Percentiles rank a stretch among this genome's conserved stretches.
Conservation (phyloP, 2,329 filamentous ascomycete genomes). For the Stachybotrys elegans region DNA sequence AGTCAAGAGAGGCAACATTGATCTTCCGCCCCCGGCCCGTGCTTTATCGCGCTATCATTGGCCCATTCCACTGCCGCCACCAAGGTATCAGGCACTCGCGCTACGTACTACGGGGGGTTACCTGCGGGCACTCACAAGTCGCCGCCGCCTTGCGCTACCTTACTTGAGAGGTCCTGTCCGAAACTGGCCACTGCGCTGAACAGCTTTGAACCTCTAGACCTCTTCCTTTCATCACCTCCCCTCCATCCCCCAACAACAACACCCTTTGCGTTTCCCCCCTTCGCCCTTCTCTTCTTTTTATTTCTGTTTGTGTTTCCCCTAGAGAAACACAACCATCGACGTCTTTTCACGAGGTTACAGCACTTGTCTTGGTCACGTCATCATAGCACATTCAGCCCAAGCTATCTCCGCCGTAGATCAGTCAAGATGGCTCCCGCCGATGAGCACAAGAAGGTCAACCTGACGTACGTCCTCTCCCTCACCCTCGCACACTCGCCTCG, state of each 20-base stretch:
- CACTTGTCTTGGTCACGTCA: background rate
- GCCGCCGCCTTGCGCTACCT: background rate
- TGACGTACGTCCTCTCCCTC: slow-evolving; percentile 73
- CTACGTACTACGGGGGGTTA: background rate
- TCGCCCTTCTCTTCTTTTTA: background rate
- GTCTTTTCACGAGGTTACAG: background rate
- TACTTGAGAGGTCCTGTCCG: background rate
- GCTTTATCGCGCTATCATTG: slow-evolving; percentile 28
- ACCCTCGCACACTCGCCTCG: too few species aligned
- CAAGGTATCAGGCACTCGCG: background rate
- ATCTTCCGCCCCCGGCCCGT: slow-evolving; percentile 29
- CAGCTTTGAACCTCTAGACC: slow-evolving; percentile 2
- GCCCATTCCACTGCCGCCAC: slow-evolving; percentile 18
- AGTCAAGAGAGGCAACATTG: slow-evolving; percentile 25
- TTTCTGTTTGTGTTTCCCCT: background rate
- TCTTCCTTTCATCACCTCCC: slow-evolving; percentile 1
- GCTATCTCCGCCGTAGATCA: slow-evolving; percentile 11
- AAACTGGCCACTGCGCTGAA: slow-evolving; percentile 2
- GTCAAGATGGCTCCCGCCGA: slow-evolving; percentile 64
- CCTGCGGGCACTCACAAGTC: background rate
- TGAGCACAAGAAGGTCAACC: slow-evolving; percentile 76
- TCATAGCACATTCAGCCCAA: background rate
- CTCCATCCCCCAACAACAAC: background rate
- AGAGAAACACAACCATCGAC: background rate
- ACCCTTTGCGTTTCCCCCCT: background rate